Base-by-base conservation (phyloP, 179 eudicot species). In the Spergularia azorica region DNA sequence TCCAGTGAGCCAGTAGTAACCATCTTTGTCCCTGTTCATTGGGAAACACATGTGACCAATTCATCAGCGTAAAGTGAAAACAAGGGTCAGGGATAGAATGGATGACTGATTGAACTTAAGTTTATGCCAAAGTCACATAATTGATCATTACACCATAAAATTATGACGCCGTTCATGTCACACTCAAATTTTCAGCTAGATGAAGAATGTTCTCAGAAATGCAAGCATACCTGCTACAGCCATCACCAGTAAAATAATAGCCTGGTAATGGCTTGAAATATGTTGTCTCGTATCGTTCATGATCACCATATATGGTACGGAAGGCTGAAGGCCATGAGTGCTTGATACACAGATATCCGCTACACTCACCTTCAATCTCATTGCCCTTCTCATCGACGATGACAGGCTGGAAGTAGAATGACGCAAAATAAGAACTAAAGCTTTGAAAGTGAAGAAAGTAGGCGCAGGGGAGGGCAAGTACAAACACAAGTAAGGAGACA, bases 311-410 rank as follows among this genome's bases (percentile, higher is more conserved):
- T 72, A 95, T 89, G 48, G 99, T 95, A 62, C 99, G 91, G 86
- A 95, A 95, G 73, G 99, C 97, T 76, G 95, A 90, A 41, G 99
- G 99, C 99, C 99, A 95, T 74, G 99, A 95, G 78, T 83, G 77
- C 80, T 86, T 93, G 67, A 95, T 82, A 81, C 99, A 95, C 71
- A 95, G 82, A 81, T 90, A 95, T 70, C 99, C 99, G 61, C 90
- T 93, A 85, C 99, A 93, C 80, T 93, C 95, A 38, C 99, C 99
- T 74, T 95, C 95, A 66, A 95, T 78, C 77, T 95, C 99, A 51
- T 79, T 82, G 32, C 99, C 99, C 87, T 95, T 95, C 82, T 95
- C 99, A 83, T 95, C 97, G 57, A 95, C 99, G 75, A 95, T 89
- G 70, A 90, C 95, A 74, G 99, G 99, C 99, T 95, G 91, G 81